Conservation (phyloP, 129 eudicot species). For the Arctium minus region DNA sequence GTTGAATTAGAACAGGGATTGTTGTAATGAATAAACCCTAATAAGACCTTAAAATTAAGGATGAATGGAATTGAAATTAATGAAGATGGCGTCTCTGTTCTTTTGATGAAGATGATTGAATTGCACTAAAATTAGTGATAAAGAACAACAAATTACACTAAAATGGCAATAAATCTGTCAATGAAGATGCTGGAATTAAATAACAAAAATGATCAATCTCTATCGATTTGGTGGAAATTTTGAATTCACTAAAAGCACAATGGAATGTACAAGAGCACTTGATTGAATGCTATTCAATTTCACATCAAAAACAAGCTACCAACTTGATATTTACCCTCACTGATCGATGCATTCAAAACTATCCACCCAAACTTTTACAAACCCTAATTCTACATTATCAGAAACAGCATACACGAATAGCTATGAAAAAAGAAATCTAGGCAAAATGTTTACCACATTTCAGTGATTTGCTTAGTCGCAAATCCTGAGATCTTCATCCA, state of each 20-base stretch:
- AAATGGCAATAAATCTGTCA: no score
- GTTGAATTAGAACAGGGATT: no score
- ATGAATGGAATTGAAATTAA: neutral
- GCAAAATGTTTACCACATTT: neutral
- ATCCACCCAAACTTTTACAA: neutral
- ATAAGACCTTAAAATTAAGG: no score
- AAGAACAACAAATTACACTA: neutral
- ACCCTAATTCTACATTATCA: conserved; percentile 13
- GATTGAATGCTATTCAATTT: neutral
- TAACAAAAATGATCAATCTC: neutral
- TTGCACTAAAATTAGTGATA: neutral
- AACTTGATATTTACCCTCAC: neutral
- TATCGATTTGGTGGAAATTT: no score
- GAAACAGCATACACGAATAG: neutral
- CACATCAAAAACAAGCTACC: neutral
- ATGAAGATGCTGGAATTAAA: neutral
- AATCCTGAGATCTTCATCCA: conserved; percentile 49
- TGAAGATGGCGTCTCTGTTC: neutral
- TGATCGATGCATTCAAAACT: neutral
- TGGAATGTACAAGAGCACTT: neutral
- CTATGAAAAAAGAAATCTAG: neutral
- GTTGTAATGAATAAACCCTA: no score
- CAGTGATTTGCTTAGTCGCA: neutral
- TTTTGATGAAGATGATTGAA: neutral
- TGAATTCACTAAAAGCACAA: neutral